Evolutionary conservation across 352 stramenopile genomes (phyloP).

Genomic region (Globisporangium uncinulatum): DNA sequence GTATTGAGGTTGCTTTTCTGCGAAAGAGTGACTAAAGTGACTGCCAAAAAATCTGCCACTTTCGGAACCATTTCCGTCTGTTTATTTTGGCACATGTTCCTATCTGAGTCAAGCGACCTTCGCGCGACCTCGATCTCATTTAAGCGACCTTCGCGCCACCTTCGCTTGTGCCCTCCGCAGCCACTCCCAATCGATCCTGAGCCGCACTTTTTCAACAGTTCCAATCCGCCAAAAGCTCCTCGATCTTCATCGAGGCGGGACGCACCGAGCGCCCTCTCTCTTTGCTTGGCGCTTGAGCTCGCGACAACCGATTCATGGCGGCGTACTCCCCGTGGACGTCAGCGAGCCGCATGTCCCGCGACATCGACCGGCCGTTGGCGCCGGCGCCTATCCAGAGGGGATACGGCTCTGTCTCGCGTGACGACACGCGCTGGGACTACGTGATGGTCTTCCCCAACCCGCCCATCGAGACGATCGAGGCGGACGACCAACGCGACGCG

Average conservation of each 20-base stretch:
- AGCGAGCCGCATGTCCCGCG: constrained; percentile 17
- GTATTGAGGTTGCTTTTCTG: too few species aligned
- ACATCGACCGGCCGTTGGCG: constrained; percentile 17
- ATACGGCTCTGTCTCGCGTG: constrained; percentile 42
- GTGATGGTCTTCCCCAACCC: constrained; percentile 82
- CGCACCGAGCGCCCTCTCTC: too few species aligned
- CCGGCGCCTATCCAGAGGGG: constrained; percentile 26
- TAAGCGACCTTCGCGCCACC: constrained; percentile 7
- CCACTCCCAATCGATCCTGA: not conserved
- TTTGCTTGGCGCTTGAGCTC: too few species aligned
- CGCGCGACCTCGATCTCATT: constrained; percentile 4
- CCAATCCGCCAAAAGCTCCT: too few species aligned
- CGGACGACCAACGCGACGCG: constrained; percentile 59
- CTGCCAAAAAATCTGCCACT: too few species aligned
- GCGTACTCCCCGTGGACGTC: constrained; percentile 14
- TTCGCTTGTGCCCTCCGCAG: not conserved
- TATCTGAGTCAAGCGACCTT: constrained; percentile 12
- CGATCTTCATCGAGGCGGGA: too few species aligned
- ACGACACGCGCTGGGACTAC: constrained; percentile 67
- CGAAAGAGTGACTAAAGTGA: not conserved
- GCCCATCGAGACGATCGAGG: constrained; percentile 49
- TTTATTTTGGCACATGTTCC: not conserved
- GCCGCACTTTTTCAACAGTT: constrained; percentile 1
- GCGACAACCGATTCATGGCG: not conserved
- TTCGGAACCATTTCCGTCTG: too few species aligned